A percentile compares a stretch with the other conserved stretches of the same genome.
Conservation (phyloP, 2,329 filamentous ascomycete species). For the Penicillium sp. region DNA sequence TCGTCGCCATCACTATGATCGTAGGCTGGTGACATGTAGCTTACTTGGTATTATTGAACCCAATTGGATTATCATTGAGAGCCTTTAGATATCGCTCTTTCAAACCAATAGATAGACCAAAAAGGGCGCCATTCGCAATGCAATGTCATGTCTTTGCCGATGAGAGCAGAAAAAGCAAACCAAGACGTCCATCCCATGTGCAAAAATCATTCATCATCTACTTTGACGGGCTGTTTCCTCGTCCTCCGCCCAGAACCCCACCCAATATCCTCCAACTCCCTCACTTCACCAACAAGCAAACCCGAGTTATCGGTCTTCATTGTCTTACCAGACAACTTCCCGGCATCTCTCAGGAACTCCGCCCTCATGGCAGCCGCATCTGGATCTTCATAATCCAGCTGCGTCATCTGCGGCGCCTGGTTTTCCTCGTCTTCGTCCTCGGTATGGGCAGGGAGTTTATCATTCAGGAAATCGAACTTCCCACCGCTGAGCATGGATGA, state of each 20-base stretch:
- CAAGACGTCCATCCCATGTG: neutral
- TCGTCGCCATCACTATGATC: neutral
- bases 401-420: constrained; percentile 44
- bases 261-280: constrained; percentile 33
- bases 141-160: constrained; percentile 11
- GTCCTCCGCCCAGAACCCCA: constrained; percentile 38
- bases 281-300: constrained; percentile 28
- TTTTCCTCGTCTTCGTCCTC: constrained; percentile 33
- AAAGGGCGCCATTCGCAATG: constrained; percentile 20
- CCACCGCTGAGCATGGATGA: constrained; percentile 32
- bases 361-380: constrained; percentile 57
- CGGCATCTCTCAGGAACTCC: constrained; percentile 47
- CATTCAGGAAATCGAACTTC: constrained; percentile 32
- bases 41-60: neutral
- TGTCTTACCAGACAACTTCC: constrained; percentile 42
- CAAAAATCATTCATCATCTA: constrained; percentile 16
- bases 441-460: constrained; percentile 19
- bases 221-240: constrained; percentile 28
- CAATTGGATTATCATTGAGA: neutral
- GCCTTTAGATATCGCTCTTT: constrained; percentile 2
- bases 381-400: constrained; percentile 49
- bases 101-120: constrained; percentile 1
- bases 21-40: neutral
- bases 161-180: neutral
- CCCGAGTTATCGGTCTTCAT: constrained; percentile 13